Evolutionary conservation across 768 basidiomycete species (phyloP), one percentile per base, ranked within the genome.

Genomic region (Mycena albidolilacea): DNA sequence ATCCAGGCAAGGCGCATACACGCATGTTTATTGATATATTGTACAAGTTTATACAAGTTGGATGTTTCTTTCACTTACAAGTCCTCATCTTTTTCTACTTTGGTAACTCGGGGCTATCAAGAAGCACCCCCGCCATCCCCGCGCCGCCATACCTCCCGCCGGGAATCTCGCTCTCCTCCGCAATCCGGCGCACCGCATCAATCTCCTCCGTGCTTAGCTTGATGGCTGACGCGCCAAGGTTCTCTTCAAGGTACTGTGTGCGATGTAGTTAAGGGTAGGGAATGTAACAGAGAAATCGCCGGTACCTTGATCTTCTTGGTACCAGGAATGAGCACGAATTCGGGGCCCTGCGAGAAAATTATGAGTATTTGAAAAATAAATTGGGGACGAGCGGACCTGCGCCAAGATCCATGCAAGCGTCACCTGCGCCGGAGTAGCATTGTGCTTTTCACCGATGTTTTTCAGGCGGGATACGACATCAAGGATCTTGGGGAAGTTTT

Each of bases 381-480:
- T 10, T 43, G 10, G 41, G 41, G 30, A 30, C 30, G 30, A 30
- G 30, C 41, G 41, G 7, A 43, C 41, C 41, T 43, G 52, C 14
- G 85, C 83, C 10, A 89, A 80, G 10, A 88, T 79, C 86, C 85
- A 89, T 0, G 88, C 87, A 38, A 89, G 82, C 0, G 83, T 80
- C 23, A 87, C 80, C 71, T 89, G 87, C 2, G 82, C 84, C 3
- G 84, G 59, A 3, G 87, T 85, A 11, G 82, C 85, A 37, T 77
- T 68, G 74, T 85, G 78, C 50, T 80, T 82, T 17, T 75, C 74
- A 14, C 80, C 85, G 46, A 87, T 80, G 63, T 70, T 64, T 66
- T 81, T 75, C 15, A 88, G 73, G 35, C 77, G 77, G 41, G 84
- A 80, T 1, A 80, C 85, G n/a, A 87, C 69, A 15, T 79, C 77